phyloP scores from a whole-genome alignment of 371 early-diverging fungal species.

The Mycotypha africana region DNA sequence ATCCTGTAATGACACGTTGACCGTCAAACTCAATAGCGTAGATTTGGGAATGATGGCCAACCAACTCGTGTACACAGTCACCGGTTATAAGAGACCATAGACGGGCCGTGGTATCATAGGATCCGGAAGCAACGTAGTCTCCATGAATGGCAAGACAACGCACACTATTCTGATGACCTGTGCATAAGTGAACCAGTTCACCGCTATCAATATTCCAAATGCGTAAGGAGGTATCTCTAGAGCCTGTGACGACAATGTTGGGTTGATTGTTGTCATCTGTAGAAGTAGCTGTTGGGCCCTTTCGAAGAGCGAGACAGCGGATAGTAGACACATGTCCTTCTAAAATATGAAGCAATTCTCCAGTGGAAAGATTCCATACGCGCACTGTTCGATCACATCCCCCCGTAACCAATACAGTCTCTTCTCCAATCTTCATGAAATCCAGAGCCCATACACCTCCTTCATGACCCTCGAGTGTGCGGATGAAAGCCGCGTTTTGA shows the following conservation, averaged over 20 bases:
- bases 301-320: slow-evolving; percentile 71
- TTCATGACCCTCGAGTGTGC: slow-evolving; percentile 67
- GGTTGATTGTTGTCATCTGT: too few relatives aligned
- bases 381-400: slow-evolving; percentile 67
- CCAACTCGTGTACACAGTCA: slow-evolving; percentile 51
- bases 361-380: slow-evolving; percentile 82
- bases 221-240: slow-evolving; percentile 80
- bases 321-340: slow-evolving; percentile 87
- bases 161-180: slow-evolving; percentile 77
- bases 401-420: slow-evolving; percentile 62
- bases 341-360: slow-evolving; percentile 63
- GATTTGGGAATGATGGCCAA: slow-evolving; percentile 63
- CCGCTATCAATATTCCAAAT: slow-evolving; percentile 76
- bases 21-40: slow-evolving; percentile 65
- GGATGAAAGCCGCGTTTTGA: slow-evolving; percentile 44
- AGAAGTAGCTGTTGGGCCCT: slow-evolving; percentile 49
- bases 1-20: slow-evolving; percentile 60
- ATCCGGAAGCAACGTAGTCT: slow-evolving; percentile 73
- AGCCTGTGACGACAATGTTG: slow-evolving; percentile 91
- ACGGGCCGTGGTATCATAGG: slow-evolving; percentile 84
- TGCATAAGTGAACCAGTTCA: slow-evolving; percentile 50
- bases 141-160: slow-evolving; percentile 76
- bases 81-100: slow-evolving; percentile 82
- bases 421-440: slow-evolving; percentile 43
- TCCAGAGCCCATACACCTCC: slow-evolving; percentile 90